Evolutionary conservation across 2,329 filamentous ascomycete species (phyloP).

Genomic region (Diaporthe destruens): DNA sequence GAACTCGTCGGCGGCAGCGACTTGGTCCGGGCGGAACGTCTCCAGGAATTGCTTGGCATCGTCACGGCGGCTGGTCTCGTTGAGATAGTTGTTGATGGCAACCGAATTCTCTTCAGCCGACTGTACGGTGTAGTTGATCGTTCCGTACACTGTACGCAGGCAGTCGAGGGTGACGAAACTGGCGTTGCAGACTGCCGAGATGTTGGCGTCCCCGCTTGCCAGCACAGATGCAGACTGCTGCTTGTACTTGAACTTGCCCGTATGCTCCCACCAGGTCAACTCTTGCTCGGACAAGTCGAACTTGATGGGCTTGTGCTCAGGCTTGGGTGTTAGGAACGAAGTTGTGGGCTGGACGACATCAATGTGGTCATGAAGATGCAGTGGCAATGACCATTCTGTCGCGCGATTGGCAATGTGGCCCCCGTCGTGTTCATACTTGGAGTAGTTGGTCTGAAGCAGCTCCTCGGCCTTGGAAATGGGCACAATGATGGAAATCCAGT

Average conservation of each 20-base stretch:
- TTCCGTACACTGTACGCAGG: conserved; percentile 46
- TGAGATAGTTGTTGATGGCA: conserved; percentile 27
- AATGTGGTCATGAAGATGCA: conserved; percentile 54
- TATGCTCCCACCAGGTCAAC: conserved; percentile 32
- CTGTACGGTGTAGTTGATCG: conserved; percentile 27
- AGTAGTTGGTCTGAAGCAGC: conserved; percentile 18
- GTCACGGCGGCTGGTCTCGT: conserved; percentile 22
- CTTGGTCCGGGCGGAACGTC: conserved; percentile 7
- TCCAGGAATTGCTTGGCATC: conserved; percentile 26
- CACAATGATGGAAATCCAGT: conserved; percentile 29
- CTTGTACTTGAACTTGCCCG: conserved; percentile 41
- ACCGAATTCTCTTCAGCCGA: conserved; percentile 16
- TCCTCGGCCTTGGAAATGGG: conserved; percentile 28
- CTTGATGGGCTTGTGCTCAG: conserved; percentile 44
- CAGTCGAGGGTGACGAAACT: conserved; percentile 59
- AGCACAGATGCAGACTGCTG: conserved; percentile 41
- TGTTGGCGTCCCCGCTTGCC: conserved; percentile 6
- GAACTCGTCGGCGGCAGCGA: conserved; percentile 28
- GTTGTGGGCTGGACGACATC: conserved; percentile 61
- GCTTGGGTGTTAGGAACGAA: conserved; percentile 54
- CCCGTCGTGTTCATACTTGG: conserved; percentile 19
- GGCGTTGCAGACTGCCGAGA: conserved; percentile 44
- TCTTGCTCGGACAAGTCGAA: conserved; percentile 26
- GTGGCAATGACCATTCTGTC: conserved; percentile 47
- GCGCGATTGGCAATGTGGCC: conserved; percentile 24